Conservation (phyloP, 768 basidiomycete species). For the Basidioascus undulatus region DNA sequence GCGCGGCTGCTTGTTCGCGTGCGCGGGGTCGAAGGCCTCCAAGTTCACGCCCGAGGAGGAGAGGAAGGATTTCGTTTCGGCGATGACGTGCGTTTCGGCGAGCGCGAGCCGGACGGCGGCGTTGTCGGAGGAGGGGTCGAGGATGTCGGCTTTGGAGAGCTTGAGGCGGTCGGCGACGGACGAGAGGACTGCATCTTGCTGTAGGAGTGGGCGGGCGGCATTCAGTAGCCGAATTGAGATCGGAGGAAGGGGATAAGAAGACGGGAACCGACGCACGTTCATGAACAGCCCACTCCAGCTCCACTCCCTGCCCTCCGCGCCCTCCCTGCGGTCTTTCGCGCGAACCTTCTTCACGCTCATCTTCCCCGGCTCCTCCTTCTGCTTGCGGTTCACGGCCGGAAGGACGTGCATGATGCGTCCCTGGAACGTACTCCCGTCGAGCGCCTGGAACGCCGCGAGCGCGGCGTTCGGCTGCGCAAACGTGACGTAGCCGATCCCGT, state of each 20-base stretch:
- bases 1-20: slow-evolving; percentile 17
- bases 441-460: slow-evolving; percentile 42
- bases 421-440: slow-evolving; percentile 71
- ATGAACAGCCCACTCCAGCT: slow-evolving; percentile 90
- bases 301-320: slow-evolving; percentile 35
- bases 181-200: slow-evolving; percentile 83
- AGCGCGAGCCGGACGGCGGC: slow-evolving; percentile 85
- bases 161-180: slow-evolving; percentile 75
- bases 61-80: slow-evolving; percentile 48
- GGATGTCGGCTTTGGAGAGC: slow-evolving; percentile 61
- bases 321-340: slow-evolving; percentile 15
- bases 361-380: not conserved
- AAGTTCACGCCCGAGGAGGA: slow-evolving; percentile 15
- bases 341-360: slow-evolving; percentile 25
- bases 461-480: slow-evolving; percentile 28
- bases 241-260: slow-evolving; percentile 5
- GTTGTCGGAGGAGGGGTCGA: slow-evolving; percentile 57
- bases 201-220: not conserved
- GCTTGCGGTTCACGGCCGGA: slow-evolving; percentile 36
- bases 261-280: slow-evolving; percentile 63
- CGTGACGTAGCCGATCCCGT: slow-evolving; percentile 39
- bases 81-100: slow-evolving; percentile 86
- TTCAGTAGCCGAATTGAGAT: not conserved
- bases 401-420: slow-evolving; percentile 78
- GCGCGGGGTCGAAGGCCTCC: slow-evolving; percentile 14